Base-by-base conservation (phyloP, 2,329 filamentous ascomycete species). In the Fusarium burgessii region DNA sequence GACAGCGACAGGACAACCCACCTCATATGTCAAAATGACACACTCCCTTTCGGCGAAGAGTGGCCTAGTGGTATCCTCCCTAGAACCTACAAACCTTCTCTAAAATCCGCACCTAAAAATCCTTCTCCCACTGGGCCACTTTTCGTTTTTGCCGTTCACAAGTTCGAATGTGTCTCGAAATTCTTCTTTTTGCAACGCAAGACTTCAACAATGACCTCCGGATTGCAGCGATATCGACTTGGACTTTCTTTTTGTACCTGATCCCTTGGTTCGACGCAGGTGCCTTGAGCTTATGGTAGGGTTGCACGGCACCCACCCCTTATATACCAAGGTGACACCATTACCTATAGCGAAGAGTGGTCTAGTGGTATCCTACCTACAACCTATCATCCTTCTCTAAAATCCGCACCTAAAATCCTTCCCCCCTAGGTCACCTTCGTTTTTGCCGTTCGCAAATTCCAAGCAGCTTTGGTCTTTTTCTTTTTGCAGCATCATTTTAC, bases 121-220 rank as follows among this genome's bases (percentile, higher is more conserved):
- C 6, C 25, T 42, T 20, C 38, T 17, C 56, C 47, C 36, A 4
- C 23, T 54, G 6, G 27, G 12, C 6, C 29, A 15, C 56, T 52
- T 36, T 54, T 54, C 46, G 20, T 58, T 58, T 52, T 58, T 52
- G 29, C 56, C 2, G 20, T 14, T 18, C 32, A 20, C 32, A 20
- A 23, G 55, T 51, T 58, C 35, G 35, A 58, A 38, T 10, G 23
- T 23, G 12, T 20, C 15, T 25, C 18, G 11, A 29, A 10, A 5
- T 5, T 3, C 17, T 47, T 20, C 14, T 45, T 17, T 55, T 35
- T 15, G 2, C 49, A 18, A 51, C 33, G 20, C 11, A 10, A 12
- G 6, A 6, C n/a, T 5, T 12, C 9, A 17, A 38, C 3, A 20
- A 20, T 6, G 7, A 51, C 12, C 8, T 2, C 3, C 2, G 9